phyloP scores from a whole-genome alignment of 345 rosid species.

The Salix udensis region DNA sequence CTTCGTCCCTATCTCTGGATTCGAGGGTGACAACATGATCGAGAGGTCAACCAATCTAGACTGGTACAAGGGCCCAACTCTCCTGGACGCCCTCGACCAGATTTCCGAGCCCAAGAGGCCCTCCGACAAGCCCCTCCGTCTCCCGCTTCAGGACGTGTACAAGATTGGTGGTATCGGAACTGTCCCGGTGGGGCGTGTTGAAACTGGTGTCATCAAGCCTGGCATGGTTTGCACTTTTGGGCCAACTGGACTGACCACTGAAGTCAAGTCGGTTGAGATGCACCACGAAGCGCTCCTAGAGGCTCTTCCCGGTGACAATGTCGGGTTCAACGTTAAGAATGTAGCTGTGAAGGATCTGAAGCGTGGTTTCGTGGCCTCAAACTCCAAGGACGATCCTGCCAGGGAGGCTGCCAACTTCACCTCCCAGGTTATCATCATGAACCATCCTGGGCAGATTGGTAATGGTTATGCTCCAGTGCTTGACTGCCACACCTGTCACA shows the following conservation, averaged over 20 bases:
- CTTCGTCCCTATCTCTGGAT: conserved; percentile 16
- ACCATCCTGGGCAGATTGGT: conserved; percentile 92
- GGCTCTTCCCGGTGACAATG: conserved; percentile 80
- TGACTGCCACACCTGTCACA: conserved; percentile 82
- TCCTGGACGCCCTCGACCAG: conserved; percentile 23
- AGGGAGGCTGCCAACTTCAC: conserved; percentile 77
- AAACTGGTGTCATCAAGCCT: conserved; percentile 68
- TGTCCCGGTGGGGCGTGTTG: conserved; percentile 30
- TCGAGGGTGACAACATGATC: conserved; percentile 26
- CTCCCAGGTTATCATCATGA: conserved; percentile 86
- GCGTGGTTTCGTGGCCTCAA: conserved; percentile 77
- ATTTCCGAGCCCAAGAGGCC: conserved; percentile 28
- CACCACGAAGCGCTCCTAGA: conserved; percentile 78
- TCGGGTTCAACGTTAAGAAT: conserved; percentile 80
- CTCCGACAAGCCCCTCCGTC: conserved; percentile 29
- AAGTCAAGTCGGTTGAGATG: conserved; percentile 93
- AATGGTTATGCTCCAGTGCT: conserved; percentile 83
- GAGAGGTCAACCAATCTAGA: conserved; percentile 28
- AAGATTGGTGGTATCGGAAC: conserved; percentile 19
- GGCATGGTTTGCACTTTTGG: conserved; percentile 78
- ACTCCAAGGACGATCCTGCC: conserved; percentile 87
- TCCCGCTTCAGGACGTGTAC: conserved; percentile 25
- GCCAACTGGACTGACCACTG: conserved; percentile 74
- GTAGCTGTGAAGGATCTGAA: conserved; percentile 85
- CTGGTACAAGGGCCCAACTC: conserved; percentile 28